phyloP scores from a whole-genome alignment of 2,329 filamentous ascomycete species.

The Tolypocladium endophyticum region DNA sequence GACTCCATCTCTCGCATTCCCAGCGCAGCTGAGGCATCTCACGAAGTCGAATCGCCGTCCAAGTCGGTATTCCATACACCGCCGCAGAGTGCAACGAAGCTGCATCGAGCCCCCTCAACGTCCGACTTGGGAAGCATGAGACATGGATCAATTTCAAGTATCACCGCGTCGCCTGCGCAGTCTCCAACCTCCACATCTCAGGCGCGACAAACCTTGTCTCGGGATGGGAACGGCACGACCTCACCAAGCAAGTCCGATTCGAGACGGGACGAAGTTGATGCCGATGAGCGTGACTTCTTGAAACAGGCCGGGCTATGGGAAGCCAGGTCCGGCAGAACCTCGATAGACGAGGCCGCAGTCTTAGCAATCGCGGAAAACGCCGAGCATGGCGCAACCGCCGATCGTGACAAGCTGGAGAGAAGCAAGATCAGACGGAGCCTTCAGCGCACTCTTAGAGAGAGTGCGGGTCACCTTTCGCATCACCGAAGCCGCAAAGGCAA shows the following conservation, averaged over 20 bases:
- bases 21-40: conserved; percentile 6
- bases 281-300: conserved; percentile 56
- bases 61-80: conserved; percentile 19
- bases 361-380: conserved; percentile 21
- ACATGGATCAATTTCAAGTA: conserved; percentile 21
- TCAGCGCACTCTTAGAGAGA: conserved; percentile 80
- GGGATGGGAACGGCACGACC: conserved; percentile 10
- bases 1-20: conserved; percentile 11
- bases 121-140: conserved; percentile 13
- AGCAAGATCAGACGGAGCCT: conserved; percentile 74
- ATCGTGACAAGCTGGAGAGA: conserved; percentile 43
- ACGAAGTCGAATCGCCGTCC: conserved; percentile 14
- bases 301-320: conserved; percentile 57
- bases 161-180: conserved; percentile 15
- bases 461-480: conserved; percentile 53
- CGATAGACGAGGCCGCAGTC: conserved; percentile 23
- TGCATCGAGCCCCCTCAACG: conserved; percentile 6
- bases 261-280: conserved; percentile 42
- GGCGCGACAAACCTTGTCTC: conserved; percentile 7
- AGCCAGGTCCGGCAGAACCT: conserved; percentile 16
- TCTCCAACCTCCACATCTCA: conserved; percentile 12
- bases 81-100: conserved; percentile 17
- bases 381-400: conserved; percentile 21
- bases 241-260: conserved; percentile 9
- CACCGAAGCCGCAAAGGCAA: conserved; percentile 68